Percentiles rank a stretch among this genome's conserved stretches.
Conservation (phyloP, 2,329 filamentous ascomycete species). For the Gremmenia infestans region DNA sequence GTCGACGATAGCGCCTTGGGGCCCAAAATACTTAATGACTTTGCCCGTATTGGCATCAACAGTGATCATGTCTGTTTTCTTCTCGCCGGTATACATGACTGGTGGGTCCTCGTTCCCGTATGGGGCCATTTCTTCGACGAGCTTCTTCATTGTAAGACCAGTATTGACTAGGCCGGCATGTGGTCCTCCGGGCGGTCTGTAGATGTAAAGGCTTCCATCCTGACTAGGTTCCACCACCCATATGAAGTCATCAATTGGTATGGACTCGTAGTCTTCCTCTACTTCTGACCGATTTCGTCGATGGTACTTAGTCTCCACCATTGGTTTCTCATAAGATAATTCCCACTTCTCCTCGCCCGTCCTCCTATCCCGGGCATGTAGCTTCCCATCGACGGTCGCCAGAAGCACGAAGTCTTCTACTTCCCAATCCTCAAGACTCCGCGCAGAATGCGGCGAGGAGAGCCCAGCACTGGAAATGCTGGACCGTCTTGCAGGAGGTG, state of each 20-base stretch:
- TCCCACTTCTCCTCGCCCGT: conserved; percentile 84
- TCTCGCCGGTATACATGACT: conserved; percentile 85
- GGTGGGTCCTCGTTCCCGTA: conserved; percentile 70
- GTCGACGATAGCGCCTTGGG: conserved; percentile 62
- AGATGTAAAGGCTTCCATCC: conserved; percentile 83
- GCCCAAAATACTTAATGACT: conserved; percentile 79
- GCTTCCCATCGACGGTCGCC: conserved; percentile 98
- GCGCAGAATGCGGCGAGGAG: conserved; percentile 84
- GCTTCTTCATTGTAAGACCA: conserved; percentile 72
- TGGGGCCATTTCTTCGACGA: conserved; percentile 79
- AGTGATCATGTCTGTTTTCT: conserved; percentile 84
- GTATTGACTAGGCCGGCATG: conserved; percentile 58
- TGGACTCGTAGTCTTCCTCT: conserved; percentile 51
- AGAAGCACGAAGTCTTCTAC: conserved; percentile 99
- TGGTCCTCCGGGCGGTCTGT: conserved; percentile 60
- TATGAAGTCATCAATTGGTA: conserved; percentile 73
- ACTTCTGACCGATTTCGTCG: conserved; percentile 60
- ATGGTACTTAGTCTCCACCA: conserved; percentile 86
- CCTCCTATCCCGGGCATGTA: conserved; percentile 85
- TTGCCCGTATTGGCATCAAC: conserved; percentile 82
- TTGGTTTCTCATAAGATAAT: conserved; percentile 75
- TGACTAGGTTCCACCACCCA: conserved; percentile 94
- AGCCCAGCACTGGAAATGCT: conserved; percentile 55
- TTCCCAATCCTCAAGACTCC: conserved; percentile 98
- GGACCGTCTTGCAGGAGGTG: conserved; percentile 70